These are phyloP conservation scores for Lunularia cruciata DNA, from an alignment of 225 moss, liverwort and hornwort species.

Conservation along the genomic window DNA sequence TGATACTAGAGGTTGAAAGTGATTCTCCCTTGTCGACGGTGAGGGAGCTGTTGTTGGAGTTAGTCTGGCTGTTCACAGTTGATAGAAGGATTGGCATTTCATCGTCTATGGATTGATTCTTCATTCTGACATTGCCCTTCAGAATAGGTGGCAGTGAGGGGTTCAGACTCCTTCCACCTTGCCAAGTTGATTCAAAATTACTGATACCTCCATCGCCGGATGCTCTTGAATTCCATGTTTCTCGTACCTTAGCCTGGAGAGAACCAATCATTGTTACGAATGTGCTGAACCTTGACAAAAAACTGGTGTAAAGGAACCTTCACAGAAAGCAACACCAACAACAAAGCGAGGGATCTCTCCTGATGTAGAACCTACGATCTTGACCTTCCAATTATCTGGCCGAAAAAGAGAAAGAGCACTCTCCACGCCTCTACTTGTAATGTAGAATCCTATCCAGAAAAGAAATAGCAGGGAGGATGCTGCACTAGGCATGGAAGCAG, in stretches of 20 bases:
- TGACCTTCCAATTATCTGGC: no score
- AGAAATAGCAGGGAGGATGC: no score
- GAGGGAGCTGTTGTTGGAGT: constrained; percentile 38
- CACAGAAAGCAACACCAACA: no score
- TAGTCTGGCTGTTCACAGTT: constrained; percentile 38
- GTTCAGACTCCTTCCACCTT: not conserved
- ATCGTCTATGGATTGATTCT: constrained; percentile 28
- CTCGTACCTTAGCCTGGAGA: constrained; percentile 66
- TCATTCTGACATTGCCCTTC: constrained; percentile 2
- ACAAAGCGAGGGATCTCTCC: no score
- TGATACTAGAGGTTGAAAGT: constrained; percentile 49
- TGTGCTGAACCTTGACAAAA: no score
- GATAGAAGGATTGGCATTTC: constrained; percentile 50
- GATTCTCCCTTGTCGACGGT: constrained; percentile 34
- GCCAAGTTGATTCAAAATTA: constrained; percentile 15
- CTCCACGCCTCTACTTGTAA: no score
- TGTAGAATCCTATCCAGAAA: no score
- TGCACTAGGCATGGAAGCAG: no score
- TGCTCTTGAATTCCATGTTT: constrained; percentile 63
- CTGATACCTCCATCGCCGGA: constrained; percentile 39
- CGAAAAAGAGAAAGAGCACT: no score
- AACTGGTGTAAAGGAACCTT: no score
- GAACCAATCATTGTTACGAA: not conserved
- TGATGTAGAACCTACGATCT: no score
- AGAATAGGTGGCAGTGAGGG: not conserved